phyloP scores from a whole-genome alignment of 2,329 filamentous ascomycete species.

The Bipolaris victoriae region DNA sequence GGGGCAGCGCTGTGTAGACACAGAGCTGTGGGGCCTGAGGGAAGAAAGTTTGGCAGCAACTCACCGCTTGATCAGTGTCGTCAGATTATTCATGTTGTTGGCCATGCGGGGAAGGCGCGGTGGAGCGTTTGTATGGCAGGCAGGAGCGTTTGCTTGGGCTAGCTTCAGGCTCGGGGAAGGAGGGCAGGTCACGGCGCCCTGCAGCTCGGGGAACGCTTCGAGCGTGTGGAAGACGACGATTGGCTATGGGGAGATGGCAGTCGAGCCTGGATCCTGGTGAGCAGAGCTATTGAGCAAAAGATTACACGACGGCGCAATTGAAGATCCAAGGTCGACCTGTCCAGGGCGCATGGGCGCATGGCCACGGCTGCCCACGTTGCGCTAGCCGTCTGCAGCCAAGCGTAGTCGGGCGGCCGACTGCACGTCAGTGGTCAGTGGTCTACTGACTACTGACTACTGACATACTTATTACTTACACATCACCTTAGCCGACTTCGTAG shows the following conservation, averaged over 20 bases:
- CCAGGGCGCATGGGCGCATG: constrained; percentile 10
- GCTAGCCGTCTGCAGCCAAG: constrained; percentile 27
- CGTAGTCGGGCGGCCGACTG: constrained; percentile 2
- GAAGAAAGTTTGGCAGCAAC: constrained; percentile 37
- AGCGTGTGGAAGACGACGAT: background rate
- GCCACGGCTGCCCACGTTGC: constrained; percentile 19
- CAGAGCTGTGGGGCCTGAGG: background rate
- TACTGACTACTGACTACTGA: background rate
- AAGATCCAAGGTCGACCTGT: constrained; percentile 8
- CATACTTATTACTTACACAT: constrained; percentile 4
- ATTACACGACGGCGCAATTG: constrained; percentile 8
- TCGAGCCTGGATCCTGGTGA: background rate
- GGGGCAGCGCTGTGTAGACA: background rate
- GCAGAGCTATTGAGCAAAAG: background rate
- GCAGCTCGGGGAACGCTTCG: constrained; percentile 27
- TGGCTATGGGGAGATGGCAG: background rate
- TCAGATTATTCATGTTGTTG: constrained; percentile 93
- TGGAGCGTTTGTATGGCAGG: constrained; percentile 36
- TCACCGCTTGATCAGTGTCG: constrained; percentile 97
- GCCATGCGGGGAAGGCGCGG: constrained; percentile 62
- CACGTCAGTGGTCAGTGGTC: constrained; percentile 16
- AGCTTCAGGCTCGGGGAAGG: constrained; percentile 33
- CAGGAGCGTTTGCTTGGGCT: constrained; percentile 23
- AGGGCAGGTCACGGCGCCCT: constrained; percentile 32
- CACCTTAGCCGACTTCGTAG: background rate